phyloP scores from a whole-genome alignment of 2,329 filamentous ascomycete species.

The Verticillium zaregamsianum region DNA sequence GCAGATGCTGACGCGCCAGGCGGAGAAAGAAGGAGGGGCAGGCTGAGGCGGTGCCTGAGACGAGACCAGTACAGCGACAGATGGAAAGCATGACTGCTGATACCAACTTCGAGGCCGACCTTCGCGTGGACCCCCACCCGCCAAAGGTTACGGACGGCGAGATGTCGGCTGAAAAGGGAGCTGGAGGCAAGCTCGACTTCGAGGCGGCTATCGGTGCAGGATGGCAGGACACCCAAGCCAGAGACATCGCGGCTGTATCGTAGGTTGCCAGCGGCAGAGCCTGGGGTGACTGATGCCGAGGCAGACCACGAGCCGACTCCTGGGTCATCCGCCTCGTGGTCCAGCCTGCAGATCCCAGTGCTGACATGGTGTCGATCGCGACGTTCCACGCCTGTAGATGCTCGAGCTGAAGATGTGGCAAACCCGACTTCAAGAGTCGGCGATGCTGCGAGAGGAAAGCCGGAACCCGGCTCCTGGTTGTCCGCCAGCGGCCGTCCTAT shows the following conservation, averaged over 20 bases:
- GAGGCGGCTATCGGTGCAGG: slow-evolving; percentile 23
- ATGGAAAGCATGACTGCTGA: slow-evolving; percentile 36
- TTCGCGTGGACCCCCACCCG: slow-evolving; percentile 35
- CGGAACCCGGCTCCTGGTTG: slow-evolving; percentile 22
- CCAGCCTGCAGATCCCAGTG: slow-evolving; percentile 31
- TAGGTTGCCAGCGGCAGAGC: slow-evolving; percentile 28
- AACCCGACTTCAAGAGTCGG: slow-evolving; percentile 40
- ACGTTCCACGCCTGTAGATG: slow-evolving; percentile 16
- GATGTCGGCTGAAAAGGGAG: slow-evolving; percentile 28
- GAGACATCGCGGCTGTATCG: slow-evolving; percentile 30
- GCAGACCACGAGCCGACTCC: slow-evolving; percentile 31
- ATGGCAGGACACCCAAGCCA: not conserved
- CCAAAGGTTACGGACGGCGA: slow-evolving; percentile 40
- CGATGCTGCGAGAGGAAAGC: slow-evolving; percentile 20
- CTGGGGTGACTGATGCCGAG: slow-evolving; percentile 26
- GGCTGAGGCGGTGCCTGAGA: slow-evolving; percentile 36
- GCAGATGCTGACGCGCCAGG: slow-evolving; percentile 18
- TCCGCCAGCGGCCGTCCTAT: slow-evolving; percentile 25
- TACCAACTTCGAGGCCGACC: slow-evolving; percentile 39
- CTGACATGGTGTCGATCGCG: not conserved
- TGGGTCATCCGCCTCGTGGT: slow-evolving; percentile 20
- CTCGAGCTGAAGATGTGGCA: slow-evolving; percentile 25
- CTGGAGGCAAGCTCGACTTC: slow-evolving; percentile 38
- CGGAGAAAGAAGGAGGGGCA: slow-evolving; percentile 37
- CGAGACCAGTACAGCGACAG: slow-evolving; percentile 44